Base-by-base conservation (phyloP, 2,329 filamentous ascomycete genomes). In the Penicillium nordicum region DNA sequence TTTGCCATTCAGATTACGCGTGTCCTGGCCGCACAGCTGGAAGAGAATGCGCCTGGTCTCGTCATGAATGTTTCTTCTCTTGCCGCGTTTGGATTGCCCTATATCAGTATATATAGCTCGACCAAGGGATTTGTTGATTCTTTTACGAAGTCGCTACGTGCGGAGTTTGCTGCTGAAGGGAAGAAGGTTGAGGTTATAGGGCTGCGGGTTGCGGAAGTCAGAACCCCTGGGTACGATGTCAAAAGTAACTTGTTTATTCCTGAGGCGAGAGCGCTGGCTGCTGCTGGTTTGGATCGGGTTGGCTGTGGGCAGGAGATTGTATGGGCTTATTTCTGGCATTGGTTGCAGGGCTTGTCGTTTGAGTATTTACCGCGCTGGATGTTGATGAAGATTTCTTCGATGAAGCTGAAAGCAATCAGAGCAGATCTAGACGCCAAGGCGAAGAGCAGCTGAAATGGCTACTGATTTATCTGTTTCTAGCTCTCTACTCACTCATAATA, bases 1-100 rank as follows among this genome's bases (percentile, higher is more conserved):
- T 85, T 84, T 60, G 78, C 79, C 0, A 69, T 76, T 2, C 78
- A 80, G 18, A 65, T 85, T 4, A 82, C 79, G 0, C 66, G 72
- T 0, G 69, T 72, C 0, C 68, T 84, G 2, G 60, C 84, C 0
- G 80, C 81, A 0, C 55, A 73, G 0, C 69, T 85, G 27, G 59
- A 66, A 3, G 67, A 67, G 23, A 76, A 72, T 51, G 60, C 65
- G 0, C 79, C 81, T 0, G 69, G 74, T 1, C 68, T 85, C 6
- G 70, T 85, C 50, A 51, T 85, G 60, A 84, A 80, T 61, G 72
- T 83, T 34, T 78, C 80, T 6, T 81, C 79, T 4, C 59, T 79
- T 4, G 70, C 78, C 3, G 75, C 78, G 45, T 63, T 72, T 14
- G 79, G 78, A 0, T 57, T 80, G 12, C 82, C 82, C 0, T 79